Base-by-base conservation (phyloP, 1,139 yeast species). In the Geotrichum klebahnii region DNA sequence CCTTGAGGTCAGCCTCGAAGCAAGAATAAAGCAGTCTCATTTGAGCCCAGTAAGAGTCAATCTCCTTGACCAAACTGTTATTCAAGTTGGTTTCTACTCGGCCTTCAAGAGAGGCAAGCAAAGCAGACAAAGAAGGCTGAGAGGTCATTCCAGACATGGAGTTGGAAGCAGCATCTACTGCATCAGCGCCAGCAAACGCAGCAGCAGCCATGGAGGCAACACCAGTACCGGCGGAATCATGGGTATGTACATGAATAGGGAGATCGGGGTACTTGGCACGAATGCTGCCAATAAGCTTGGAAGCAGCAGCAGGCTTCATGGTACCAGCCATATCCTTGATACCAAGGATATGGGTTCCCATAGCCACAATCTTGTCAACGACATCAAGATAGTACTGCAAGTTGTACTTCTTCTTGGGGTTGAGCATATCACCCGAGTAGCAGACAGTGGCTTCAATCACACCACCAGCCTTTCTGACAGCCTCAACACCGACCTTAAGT, bases 301-400 rank as follows among this genome's bases (percentile, higher is more conserved):
- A 80, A 40, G 98, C 98, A 55, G 98, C 98, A 56, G 80, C 77
- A 54, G 99, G 98, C 73, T 92, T 90, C 75, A 92, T 72, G 55
- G 97, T 90, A 74, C 99, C 99, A 48, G 99, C 99, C 99, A 92
- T 92, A 73, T 92, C 99, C 73, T 92, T 92, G 67, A 92, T 92
- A 71, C 97, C 98, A 63, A 92, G 77, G 65, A 92, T 80, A 70
- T 92, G 98, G 46, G 97, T 92, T 61, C 99, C 99, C 88, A 90
- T 83, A 56, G 73, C 75, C 57, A 92, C 97, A 65, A 92, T 82
- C 65, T 84, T 75, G 61, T 84, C 95, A 57, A 85, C 92, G 55
- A 90, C 82, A 19, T 75, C 75, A 65, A 92, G 67, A 74, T 92
- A 92, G 76, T 92, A 92, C 44, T 82, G 87, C 68, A 94, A 78